A percentile compares a stretch with the other conserved stretches of the same genome.
Conservation (phyloP, 768 basidiomycete genomes). For the Aureoboletus auriporus region DNA sequence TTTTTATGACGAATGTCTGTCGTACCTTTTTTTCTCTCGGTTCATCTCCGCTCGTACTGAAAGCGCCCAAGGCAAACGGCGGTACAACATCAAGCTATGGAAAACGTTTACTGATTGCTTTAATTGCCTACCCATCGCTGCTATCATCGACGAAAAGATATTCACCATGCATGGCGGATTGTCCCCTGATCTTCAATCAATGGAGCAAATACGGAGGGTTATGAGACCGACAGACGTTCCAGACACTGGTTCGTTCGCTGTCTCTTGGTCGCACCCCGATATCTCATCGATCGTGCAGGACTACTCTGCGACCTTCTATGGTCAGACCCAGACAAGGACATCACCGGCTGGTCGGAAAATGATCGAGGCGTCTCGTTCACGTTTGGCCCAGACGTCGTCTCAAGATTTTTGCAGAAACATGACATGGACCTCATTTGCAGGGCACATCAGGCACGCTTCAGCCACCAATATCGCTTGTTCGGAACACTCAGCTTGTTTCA, state of each 20-base stretch:
- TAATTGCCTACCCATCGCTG: constrained; percentile 98
- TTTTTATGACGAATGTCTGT: constrained; percentile 99
- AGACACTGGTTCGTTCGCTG: constrained; percentile 72
- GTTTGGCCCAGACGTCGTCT: constrained; percentile 97
- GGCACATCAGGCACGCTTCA: constrained; percentile 82
- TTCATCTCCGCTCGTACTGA: constrained; percentile 7
- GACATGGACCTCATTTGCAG: constrained; percentile 99
- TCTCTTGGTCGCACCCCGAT: neutral
- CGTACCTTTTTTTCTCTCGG: neutral
- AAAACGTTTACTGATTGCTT: constrained; percentile 99
- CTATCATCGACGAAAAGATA: constrained; percentile 99
- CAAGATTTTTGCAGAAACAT: constrained; percentile 97
- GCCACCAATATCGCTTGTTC: constrained; percentile 1
- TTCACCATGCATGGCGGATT: constrained; percentile 99
- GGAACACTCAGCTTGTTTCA: constrained; percentile 26
- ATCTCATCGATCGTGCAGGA: constrained; percentile 43
- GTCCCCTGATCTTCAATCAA: constrained; percentile 95
- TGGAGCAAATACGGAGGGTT: constrained; percentile 99
- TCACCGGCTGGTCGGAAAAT: constrained; percentile 99
- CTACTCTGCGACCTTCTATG: constrained; percentile 94
- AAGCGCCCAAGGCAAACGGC: constrained; percentile 79
- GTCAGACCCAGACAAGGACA: constrained; percentile 99
- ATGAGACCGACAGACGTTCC: constrained; percentile 99
- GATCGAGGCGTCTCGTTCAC: constrained; percentile 99
- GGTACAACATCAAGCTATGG: constrained; percentile 99